These are phyloP conservation scores for Macrophomina phaseolina DNA, from an alignment of 2,329 filamentous ascomycete genomes.

Conservation along the genomic window DNA sequence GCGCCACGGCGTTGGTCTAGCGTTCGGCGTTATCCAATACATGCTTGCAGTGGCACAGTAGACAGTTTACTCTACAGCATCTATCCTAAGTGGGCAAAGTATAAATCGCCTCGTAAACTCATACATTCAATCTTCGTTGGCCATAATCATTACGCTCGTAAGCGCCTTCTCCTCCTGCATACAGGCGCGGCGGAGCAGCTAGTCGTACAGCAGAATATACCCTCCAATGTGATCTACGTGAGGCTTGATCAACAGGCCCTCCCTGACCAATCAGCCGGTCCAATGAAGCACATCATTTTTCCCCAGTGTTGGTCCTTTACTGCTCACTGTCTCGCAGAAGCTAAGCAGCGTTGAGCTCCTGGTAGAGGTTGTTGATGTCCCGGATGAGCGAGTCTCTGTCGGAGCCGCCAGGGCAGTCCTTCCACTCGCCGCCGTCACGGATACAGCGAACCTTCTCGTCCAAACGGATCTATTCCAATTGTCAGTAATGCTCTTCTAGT, in stretches of 20 bases:
- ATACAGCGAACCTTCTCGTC: conserved; percentile 84
- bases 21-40: neutral
- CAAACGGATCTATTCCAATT: conserved; percentile 57
- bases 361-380: conserved; percentile 75
- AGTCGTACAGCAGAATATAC: neutral
- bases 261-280: too few relatives aligned
- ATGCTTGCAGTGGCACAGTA: neutral
- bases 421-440: conserved; percentile 79
- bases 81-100: neutral
- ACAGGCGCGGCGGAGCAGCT: too few relatives aligned
- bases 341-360: conserved; percentile 30
- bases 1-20: conserved; percentile 19
- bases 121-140: conserved; percentile 5
- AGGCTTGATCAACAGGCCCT: neutral
- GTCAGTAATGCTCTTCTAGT: neutral
- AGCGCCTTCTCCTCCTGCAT: neutral
- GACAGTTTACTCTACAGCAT: conserved; percentile 10
- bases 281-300: too few relatives aligned
- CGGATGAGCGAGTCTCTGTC: conserved; percentile 74
- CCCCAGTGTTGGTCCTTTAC: too few relatives aligned
- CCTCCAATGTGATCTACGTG: neutral
- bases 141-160: neutral
- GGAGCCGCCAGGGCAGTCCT: conserved; percentile 72
- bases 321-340: neutral
- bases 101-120: conserved; percentile 13